Evolutionary conservation across 129 eudicot genomes (phyloP), one percentile per base, ranked within the genome.

Genomic region (Kitagawia praeruptora): DNA sequence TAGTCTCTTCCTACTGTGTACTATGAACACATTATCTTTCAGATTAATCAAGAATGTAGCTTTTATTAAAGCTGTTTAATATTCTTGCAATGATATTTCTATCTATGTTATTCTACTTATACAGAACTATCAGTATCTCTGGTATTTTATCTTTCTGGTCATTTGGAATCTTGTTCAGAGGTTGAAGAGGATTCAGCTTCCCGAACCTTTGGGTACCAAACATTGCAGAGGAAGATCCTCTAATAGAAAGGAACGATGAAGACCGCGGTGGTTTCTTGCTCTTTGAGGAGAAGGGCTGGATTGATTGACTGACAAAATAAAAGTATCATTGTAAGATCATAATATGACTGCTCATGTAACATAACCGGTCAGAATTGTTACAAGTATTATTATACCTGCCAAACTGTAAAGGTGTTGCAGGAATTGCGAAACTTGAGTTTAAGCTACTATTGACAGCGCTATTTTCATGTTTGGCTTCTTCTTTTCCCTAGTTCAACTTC

Each of bases 61-160:
- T n/a, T n/a, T n/a, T n/a, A n/a, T n/a, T n/a, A n/a, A n/a, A n/a
- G n/a, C n/a, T n/a, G n/a, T n/a, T n/a, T n/a, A n/a, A n/a, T n/a
- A n/a, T n/a, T n/a, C n/a, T n/a, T n/a, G n/a, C n/a, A n/a, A n/a
- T n/a, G n/a, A n/a, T n/a, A n/a, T n/a, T n/a, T n/a, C n/a, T n/a
- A n/a, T n/a, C n/a, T n/a, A n/a, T n/a, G n/a, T n/a, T n/a, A n/a
- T n/a, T n/a, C n/a, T n/a, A n/a, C n/a, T n/a, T n/a, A n/a, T n/a
- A n/a, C n/a, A n/a, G n/a, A n/a, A n/a, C n/a, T n/a, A n/a, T n/a
- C n/a, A 91, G 92, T 64, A 91, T 80, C 63, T 85, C 88, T 0
- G 98, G 98, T 45, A 94, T 85, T 72, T 88, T 93, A 25, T 94
- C 91, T 82, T 87, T 96, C 34, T 81, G 75, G 34, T 83, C 85